Evolutionary conservation across 768 basidiomycete genomes (phyloP).

Genomic region (Kwoniella pini): DNA sequence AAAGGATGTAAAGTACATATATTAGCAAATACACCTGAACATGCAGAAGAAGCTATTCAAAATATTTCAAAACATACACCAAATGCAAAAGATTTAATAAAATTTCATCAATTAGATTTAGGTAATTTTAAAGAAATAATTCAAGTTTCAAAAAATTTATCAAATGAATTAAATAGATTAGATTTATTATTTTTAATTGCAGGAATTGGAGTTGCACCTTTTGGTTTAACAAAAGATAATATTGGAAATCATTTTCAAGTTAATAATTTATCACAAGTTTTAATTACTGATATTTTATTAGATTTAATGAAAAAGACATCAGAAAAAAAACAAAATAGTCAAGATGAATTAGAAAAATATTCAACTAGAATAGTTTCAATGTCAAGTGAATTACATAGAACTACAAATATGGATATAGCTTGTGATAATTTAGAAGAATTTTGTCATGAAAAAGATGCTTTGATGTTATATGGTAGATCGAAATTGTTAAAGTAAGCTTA

Average conservation of each 20-base stretch:
- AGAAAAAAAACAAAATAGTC: constrained; percentile 13
- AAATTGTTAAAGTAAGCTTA: constrained; percentile 51
- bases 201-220: constrained; percentile 52
- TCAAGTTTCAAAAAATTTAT: constrained; percentile 29
- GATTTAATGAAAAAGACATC: constrained; percentile 46
- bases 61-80: constrained; percentile 29
- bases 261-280: constrained; percentile 48
- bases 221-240: constrained; percentile 46
- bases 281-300: constrained; percentile 40
- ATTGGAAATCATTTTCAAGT: constrained; percentile 50
- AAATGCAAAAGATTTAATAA: constrained; percentile 20
- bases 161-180: constrained; percentile 29
- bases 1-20: constrained; percentile 48
- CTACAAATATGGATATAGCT: constrained; percentile 39
- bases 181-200: constrained; percentile 49
- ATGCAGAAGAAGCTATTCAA: constrained; percentile 43
- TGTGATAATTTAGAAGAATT: constrained; percentile 50
- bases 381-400: constrained; percentile 47
- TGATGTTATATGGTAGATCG: constrained; percentile 43
- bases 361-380: constrained; percentile 47
- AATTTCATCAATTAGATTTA: constrained; percentile 44
- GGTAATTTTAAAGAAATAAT: constrained; percentile 38
- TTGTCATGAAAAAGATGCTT: constrained; percentile 36
- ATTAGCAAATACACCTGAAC: constrained; percentile 45
- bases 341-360: constrained; percentile 26